These are phyloP conservation scores for Aureobasidium pullulans DNA, from an alignment of 2,329 filamentous ascomycete species.

Conservation along the genomic window DNA sequence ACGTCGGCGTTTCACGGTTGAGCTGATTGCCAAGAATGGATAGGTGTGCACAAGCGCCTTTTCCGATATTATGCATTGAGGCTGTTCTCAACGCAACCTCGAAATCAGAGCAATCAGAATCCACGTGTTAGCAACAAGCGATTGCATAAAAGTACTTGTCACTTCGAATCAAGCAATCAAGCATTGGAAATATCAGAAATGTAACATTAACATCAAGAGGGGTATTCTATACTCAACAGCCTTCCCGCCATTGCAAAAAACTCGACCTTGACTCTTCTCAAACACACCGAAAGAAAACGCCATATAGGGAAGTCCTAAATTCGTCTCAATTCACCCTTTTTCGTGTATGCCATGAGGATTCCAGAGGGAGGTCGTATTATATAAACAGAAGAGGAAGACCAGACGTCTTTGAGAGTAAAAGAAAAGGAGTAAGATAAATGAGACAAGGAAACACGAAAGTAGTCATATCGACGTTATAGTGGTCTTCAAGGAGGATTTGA, in stretches of 20 bases:
- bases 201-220: slow-evolving; percentile 12
- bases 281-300: slow-evolving; percentile 3
- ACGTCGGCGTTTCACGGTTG: background rate
- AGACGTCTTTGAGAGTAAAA: background rate
- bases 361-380: background rate
- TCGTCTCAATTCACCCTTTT: background rate
- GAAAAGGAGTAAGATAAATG: background rate
- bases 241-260: background rate
- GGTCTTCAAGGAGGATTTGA: background rate
- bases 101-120: no score
- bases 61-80: background rate
- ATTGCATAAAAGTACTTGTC: background rate
- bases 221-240: slow-evolving; percentile 11
- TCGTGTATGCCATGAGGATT: background rate
- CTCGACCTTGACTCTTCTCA: background rate
- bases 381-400: slow-evolving; percentile 7
- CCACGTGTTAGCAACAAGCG: background rate
- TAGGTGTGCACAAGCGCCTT: background rate
- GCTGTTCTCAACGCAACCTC: background rate
- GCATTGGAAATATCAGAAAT: background rate
- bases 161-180: background rate
- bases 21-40: background rate
- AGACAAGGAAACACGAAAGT: slow-evolving; percentile 6
- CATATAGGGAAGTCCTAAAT: slow-evolving; percentile 3
- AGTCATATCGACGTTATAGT: slow-evolving; percentile 8